A percentile compares a stretch with the other conserved stretches of the same genome.
Conservation (phyloP, 345 rosid species). For the Populus davidiana region DNA sequence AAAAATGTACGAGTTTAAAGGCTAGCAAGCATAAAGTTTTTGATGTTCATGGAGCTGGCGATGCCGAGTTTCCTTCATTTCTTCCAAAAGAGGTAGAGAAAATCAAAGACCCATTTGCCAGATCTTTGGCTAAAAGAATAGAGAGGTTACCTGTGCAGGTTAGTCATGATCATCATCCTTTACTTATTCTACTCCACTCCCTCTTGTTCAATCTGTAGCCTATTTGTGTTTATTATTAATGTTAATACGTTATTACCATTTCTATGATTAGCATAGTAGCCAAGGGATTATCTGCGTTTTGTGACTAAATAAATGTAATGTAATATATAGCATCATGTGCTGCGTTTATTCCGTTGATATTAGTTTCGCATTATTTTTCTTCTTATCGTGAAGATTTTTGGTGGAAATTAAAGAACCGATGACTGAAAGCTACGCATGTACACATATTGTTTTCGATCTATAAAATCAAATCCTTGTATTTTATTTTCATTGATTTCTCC, state of each 20-base stretch:
- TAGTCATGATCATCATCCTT: background rate
- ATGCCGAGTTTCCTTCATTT: constrained; percentile 61
- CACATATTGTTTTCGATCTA: too few species aligned
- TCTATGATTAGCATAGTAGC: too few species aligned
- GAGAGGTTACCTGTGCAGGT: constrained; percentile 75
- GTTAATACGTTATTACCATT: background rate
- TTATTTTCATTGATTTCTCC: too few species aligned
- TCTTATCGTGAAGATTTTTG: too few species aligned
- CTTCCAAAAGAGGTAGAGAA: constrained; percentile 71
- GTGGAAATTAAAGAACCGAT: too few species aligned
- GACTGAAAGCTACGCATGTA: too few species aligned
- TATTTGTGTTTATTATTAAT: background rate
- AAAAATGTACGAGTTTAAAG: background rate
- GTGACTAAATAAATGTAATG: too few species aligned
- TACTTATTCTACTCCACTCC: background rate
- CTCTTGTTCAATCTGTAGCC: background rate
- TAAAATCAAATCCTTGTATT: too few species aligned
- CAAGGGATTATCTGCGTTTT: too few species aligned
- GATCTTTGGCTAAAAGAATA: constrained; percentile 63
- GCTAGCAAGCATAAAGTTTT: constrained; percentile 4
- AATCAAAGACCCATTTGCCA: constrained; percentile 75
- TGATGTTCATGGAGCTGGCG: constrained; percentile 18
- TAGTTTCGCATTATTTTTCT: too few species aligned
- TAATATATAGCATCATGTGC: too few species aligned
- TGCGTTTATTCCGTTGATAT: too few species aligned